Conservation (phyloP, 1,139 yeast species). For the Dujonia santamariae region DNA sequence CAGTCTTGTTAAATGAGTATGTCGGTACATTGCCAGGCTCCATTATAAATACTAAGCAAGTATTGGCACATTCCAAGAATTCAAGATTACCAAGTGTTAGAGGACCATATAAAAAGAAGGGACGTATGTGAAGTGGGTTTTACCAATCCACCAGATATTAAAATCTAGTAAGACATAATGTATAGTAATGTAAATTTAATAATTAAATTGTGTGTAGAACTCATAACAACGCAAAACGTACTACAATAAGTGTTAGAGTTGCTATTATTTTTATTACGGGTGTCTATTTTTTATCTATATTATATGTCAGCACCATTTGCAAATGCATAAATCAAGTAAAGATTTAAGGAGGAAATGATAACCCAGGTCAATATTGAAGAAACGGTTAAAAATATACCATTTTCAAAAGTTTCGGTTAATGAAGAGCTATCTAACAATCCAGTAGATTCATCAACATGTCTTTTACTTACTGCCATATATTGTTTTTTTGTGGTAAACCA, state of each 20-base stretch:
- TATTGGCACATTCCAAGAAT: constrained; percentile 13
- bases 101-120: constrained; percentile 40
- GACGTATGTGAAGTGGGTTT: too few species aligned
- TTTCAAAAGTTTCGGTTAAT: constrained; percentile 48
- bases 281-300: too few species aligned
- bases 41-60: constrained; percentile 4
- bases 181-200: too few species aligned
- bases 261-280: too few species aligned
- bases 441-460: not conserved
- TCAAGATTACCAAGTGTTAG: constrained; percentile 40
- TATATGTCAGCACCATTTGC: constrained; percentile 66
- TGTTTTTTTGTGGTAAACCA: constrained; percentile 63
- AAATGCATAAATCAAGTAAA: constrained; percentile 68
- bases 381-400: constrained; percentile 53
- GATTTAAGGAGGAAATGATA: constrained; percentile 66
- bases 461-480: constrained; percentile 49
- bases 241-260: too few species aligned
- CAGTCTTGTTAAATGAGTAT: constrained; percentile 72
- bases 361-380: constrained; percentile 66
- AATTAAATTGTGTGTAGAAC: too few species aligned
- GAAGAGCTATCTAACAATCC: not conserved
- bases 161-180: too few species aligned
- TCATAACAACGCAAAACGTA: too few species aligned
- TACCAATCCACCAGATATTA: too few species aligned
- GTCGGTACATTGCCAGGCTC: constrained; percentile 77